These are phyloP conservation scores for Zygotorulaspora sp. DNA, from an alignment of 805 yeast species.

Conservation along the genomic window DNA sequence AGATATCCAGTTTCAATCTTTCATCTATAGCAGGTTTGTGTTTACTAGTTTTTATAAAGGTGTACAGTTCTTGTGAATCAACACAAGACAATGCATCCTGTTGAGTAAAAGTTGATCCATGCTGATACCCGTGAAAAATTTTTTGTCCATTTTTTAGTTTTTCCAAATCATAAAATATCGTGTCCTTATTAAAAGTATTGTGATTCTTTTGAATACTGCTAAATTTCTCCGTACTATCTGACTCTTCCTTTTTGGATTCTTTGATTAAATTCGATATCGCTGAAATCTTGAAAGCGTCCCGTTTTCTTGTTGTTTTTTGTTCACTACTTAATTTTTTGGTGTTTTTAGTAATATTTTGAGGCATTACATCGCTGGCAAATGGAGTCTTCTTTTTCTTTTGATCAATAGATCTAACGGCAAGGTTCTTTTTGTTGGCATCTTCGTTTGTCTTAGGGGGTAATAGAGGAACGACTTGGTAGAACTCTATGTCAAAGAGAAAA, in stretches of 20 bases:
- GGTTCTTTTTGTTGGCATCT: constrained; percentile 3
- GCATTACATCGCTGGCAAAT: neutral
- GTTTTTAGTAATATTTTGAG: neutral
- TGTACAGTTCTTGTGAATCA: neutral
- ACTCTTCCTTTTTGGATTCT: neutral
- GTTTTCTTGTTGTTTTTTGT: constrained; percentile 5
- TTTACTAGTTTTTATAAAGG: neutral
- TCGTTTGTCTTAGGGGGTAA: constrained; percentile 11
- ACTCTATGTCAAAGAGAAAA: constrained; percentile 16
- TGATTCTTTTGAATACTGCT: neutral
- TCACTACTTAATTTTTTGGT: neutral
- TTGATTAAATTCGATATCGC: neutral
- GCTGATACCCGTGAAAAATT: constrained; percentile 1
- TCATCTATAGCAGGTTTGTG: constrained; percentile 5
- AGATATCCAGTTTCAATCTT: constrained; percentile 6
- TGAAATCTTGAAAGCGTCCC: constrained; percentile 7
- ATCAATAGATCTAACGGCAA: neutral
- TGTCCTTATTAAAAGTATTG: neutral
- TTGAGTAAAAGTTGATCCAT: constrained; percentile 2
- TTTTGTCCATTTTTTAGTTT: neutral
- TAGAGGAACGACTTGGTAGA: constrained; percentile 16
- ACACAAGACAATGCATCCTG: neutral
- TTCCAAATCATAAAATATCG: constrained; percentile 7
- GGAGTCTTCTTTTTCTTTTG: neutral
- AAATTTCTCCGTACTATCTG: neutral